Conservation (phyloP, 495 filamentous ascomycete genomes). For the Penicillium antarcticum region DNA sequence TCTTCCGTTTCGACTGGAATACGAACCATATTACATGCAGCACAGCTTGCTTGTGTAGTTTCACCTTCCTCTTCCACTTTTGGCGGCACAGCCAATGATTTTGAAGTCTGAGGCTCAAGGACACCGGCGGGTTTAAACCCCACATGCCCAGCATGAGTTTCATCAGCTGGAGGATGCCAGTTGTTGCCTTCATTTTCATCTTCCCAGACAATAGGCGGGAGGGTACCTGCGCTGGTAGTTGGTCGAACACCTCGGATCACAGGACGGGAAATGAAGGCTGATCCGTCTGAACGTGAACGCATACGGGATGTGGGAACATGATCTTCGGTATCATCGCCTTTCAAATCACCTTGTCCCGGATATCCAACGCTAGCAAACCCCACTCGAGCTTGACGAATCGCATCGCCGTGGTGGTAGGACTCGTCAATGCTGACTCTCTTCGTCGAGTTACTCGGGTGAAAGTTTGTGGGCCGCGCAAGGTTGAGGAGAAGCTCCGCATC, state of each 20-base stretch:
- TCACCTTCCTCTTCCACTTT: constrained; percentile 33
- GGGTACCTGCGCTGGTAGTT: constrained; percentile 40
- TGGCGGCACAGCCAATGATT: constrained; percentile 13
- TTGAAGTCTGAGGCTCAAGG: neutral
- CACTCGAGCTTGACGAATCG: constrained; percentile 21
- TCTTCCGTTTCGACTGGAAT: constrained; percentile 45
- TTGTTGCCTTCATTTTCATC: constrained; percentile 31
- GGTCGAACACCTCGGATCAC: constrained; percentile 36
- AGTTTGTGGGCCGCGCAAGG: constrained; percentile 39
- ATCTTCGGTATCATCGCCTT: constrained; percentile 8
- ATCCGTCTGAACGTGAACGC: constrained; percentile 47
- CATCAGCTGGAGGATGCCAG: constrained; percentile 11
- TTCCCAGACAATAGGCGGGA: constrained; percentile 38
- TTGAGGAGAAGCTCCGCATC: constrained; percentile 54
- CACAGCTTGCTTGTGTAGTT: constrained; percentile 44
- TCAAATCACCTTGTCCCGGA: constrained; percentile 12
- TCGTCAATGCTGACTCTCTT: constrained; percentile 42
- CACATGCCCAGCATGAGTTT: constrained; percentile 7
- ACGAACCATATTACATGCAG: constrained; percentile 47
- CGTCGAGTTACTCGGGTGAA: constrained; percentile 23
- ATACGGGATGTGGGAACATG: constrained; percentile 34
- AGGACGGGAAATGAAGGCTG: constrained; percentile 38
- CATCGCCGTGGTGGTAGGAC: constrained; percentile 23
- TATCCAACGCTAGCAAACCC: constrained; percentile 15
- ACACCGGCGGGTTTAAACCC: neutral